phyloP scores from a whole-genome alignment of 2,329 filamentous ascomycete species.

The Emydomyces testavorans region DNA sequence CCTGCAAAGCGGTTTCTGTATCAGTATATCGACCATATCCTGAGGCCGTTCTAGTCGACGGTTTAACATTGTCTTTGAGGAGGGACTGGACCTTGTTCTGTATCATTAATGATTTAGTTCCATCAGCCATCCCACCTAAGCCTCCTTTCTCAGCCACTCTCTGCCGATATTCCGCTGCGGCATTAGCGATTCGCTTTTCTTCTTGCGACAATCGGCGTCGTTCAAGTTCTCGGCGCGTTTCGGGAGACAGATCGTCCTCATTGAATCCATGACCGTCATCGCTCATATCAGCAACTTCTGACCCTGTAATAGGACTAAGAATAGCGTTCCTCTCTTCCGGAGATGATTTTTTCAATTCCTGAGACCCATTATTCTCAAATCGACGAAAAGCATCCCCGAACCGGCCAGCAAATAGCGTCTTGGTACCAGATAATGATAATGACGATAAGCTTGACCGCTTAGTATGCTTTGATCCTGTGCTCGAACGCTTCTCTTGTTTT shows the following conservation, averaged over 20 bases:
- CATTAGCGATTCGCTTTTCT: slow-evolving; percentile 77
- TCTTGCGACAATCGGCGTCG: slow-evolving; percentile 70
- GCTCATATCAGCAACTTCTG: slow-evolving; percentile 57
- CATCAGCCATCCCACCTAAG: slow-evolving; percentile 36
- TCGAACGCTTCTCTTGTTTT: slow-evolving; percentile 45
- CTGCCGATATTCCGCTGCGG: slow-evolving; percentile 75
- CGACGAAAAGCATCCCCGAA: slow-evolving; percentile 91
- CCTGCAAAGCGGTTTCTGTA: slow-evolving; percentile 29
- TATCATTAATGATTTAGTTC: slow-evolving; percentile 66
- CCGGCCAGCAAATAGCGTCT: slow-evolving; percentile 71
- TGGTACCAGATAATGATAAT: slow-evolving; percentile 59
- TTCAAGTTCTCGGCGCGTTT: slow-evolving; percentile 83
- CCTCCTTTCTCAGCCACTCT: slow-evolving; percentile 55
- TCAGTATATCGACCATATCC: slow-evolving; percentile 84
- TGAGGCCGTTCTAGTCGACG: slow-evolving; percentile 59
- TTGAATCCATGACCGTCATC: slow-evolving; percentile 53
- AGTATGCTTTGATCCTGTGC: slow-evolving; percentile 48
- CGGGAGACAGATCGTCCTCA: slow-evolving; percentile 65
- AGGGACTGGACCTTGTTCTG: slow-evolving; percentile 82
- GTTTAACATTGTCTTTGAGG: slow-evolving; percentile 62
- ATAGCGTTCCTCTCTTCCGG: slow-evolving; percentile 34
- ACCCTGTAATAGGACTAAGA: slow-evolving; percentile 62
- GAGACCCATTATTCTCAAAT: slow-evolving; percentile 56
- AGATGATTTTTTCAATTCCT: slow-evolving; percentile 28
- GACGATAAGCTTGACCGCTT: slow-evolving; percentile 64